Conservation (phyloP, 1,284 basidiomycete species). For the Sporisorium scitamineum region DNA sequence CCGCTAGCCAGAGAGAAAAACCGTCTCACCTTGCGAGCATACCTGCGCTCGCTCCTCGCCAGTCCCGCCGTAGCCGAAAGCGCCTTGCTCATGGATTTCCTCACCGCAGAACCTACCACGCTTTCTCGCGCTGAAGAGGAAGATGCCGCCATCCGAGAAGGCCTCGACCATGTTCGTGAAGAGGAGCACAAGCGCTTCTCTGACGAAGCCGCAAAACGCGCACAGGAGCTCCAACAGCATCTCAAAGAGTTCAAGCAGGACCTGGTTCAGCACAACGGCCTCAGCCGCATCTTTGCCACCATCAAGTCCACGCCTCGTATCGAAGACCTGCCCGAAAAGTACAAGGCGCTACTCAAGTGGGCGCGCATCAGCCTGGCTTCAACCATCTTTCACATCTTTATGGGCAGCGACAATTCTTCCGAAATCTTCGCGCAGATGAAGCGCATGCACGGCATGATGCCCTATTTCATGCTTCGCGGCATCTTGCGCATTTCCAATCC, state of each 20-base stretch:
- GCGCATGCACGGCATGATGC: constrained; percentile 94
- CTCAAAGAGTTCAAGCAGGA: constrained; percentile 91
- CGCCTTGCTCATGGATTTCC: constrained; percentile 85
- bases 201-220: constrained; percentile 84
- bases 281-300: constrained; percentile 85
- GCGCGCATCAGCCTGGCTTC: constrained; percentile 87
- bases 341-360: constrained; percentile 92
- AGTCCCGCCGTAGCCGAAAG: constrained; percentile 82
- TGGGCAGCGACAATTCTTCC: constrained; percentile 91
- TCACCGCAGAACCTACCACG: constrained; percentile 81
- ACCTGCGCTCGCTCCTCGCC: constrained; percentile 81
- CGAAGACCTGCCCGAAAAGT: constrained; percentile 83
- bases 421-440: constrained; percentile 89
- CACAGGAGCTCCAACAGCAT: constrained; percentile 86
- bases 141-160: constrained; percentile 83
- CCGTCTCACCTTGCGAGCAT: constrained; percentile 90
- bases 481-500: constrained; percentile 95
- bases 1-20: constrained; percentile 81
- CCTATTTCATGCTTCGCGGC: constrained; percentile 94
- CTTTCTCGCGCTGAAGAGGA: constrained; percentile 81
- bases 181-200: constrained; percentile 88
- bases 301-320: constrained; percentile 86
- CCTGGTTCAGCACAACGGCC: constrained; percentile 79
- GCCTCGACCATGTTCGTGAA: constrained; percentile 88
- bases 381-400: constrained; percentile 93